Base-by-base conservation (phyloP, 106 monocot species). In the Apostasia shenzhenica region DNA sequence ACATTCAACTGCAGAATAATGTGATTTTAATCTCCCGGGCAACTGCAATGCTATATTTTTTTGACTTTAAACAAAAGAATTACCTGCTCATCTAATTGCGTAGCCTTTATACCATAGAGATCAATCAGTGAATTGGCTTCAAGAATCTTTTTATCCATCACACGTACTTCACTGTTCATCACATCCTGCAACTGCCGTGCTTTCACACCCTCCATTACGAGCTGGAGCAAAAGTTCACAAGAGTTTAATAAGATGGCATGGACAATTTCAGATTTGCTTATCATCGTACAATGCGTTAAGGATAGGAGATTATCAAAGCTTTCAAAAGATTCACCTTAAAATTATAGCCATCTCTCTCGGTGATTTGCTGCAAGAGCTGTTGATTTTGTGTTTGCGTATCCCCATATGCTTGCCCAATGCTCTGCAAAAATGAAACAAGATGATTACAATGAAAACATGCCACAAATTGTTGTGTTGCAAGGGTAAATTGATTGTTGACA, bases 361-460 rank as follows among this genome's bases (percentile, higher is more conserved):
- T 86, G 46, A 99, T 78, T 80, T 99, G 91, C 70, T 99, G 93
- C 66, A 93, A 70, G 10, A 93, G 73, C 14, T 83, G 89, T 61
- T 90, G 93, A 46, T 99, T 99, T 70, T 99, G 90, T 53, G 78
- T 78, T 80, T 87, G 90, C 70, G 93, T 83, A 73, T 99, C 87
- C 77, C 88, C 90, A 58, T 93, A 99, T 47, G 99, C 90, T 78
- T 99, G 99, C 7, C 99, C 99, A 78, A 99, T 99, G 69, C 87
- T 93, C 93, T 97, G 86, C 50, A 80, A 9, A 61, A 50, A 38
- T 40, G 48, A 65, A 65, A 14, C 26, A 26, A 26, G 5, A 38
- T 66, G 12, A 53, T 14, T 39, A 4, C 41, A 59, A 14, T 67
- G 12, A 49, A 3, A 45, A 59, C 43, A 59, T 9, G 1, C n/a